Base-by-base conservation (phyloP, 768 basidiomycete genomes). In the Clathrus columnatus region DNA sequence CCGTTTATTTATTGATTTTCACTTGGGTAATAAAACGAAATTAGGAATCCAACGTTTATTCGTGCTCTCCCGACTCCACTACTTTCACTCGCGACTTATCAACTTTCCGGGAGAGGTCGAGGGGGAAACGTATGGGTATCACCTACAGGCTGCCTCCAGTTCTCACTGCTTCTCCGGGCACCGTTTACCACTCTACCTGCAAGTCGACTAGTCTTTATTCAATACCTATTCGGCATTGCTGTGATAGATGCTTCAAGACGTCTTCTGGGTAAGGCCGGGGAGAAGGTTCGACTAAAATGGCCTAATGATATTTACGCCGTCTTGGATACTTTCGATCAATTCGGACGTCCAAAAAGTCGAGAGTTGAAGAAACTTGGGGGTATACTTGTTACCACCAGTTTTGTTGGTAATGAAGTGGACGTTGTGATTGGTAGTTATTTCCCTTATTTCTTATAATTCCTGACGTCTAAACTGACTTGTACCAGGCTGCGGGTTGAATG, bases 261-360 rank as follows among this genome's bases (percentile, higher is more conserved):
- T 1, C 72, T 85, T 0, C 80, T 58, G 5, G 55, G 45, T 21
- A 67, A 54, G 29, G 73, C 71, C 50, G 83, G 80, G 11, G 70
- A 80, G 2, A 73, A 74, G 14, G 79, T 96, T 10, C 75, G 83
- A 41, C 72, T 98, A 23, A 98, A 97, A 68, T 98, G 96, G 96
- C 96, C 95, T 18, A 98, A 98, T 63, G 96, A 98, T 62, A 73
- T 99, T 4, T 97, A 97, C 63, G 87, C 83, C 1, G 75, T 82
- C 41, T 61, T 67, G 7, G 65, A 56, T 64, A 72, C 75, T 41
- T 81, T 73, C 29, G 70, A 67, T 3, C 72, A 66, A 1, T 72
- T 71, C 4, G 67, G 36, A 64, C 67, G 50, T 5, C 61, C 60
- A 0, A 65, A 61, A 6, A n/a, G 36, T 8, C 71, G 70, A 18